Evolutionary conservation across 73 alveolate species (phyloP), one percentile per base, ranked within the genome.

Genomic region (Paramecium sonneborni): DNA sequence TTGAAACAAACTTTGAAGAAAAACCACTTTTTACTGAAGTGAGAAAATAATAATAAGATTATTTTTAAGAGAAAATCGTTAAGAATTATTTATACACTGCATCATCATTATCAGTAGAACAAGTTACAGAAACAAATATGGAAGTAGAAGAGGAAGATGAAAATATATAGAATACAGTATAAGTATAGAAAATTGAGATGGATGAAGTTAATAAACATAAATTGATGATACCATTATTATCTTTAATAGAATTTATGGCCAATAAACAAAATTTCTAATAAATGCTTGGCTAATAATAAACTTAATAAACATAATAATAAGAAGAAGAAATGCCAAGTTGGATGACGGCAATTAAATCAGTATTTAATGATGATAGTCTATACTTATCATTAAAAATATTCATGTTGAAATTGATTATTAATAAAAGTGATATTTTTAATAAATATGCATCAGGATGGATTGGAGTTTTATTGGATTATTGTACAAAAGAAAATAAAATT

Each of bases 261-360:
- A 52, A 52, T 5, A 52, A 52, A 85, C 88, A 82, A 68, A 93
- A 52, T 97, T 97, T 91, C 76, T 92, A 10, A 68, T 52, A 52
- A 52, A 10, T 2, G 14, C 8, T 18, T 18, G 68, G 68, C 0
- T 18, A 52, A 52, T 52, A 52, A 21, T n/a, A 52, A 52, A 52
- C 67, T 12, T n/a, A 48, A n/a, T 48, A 48, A n/a, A 48, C 68
- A 52, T 18, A 52, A 52, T 21, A 52, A 52, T 52, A 68, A n/a
- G 85, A 95, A 95, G 97, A 93, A 28, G 89, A 93, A 34, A 97
- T 98, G 99, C 99, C 99, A 18, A 90, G 93, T 41, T 98, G 97
- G 95, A 96, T 98, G 97, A 97, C 98, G 76, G 88, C 91, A 52
- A 88, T 98, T 37, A 79, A 95, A 21, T 85, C 92, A 55, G 99